Evolutionary conservation across 768 basidiomycete genomes (phyloP).

Genomic region (Tylopilus balloui): DNA sequence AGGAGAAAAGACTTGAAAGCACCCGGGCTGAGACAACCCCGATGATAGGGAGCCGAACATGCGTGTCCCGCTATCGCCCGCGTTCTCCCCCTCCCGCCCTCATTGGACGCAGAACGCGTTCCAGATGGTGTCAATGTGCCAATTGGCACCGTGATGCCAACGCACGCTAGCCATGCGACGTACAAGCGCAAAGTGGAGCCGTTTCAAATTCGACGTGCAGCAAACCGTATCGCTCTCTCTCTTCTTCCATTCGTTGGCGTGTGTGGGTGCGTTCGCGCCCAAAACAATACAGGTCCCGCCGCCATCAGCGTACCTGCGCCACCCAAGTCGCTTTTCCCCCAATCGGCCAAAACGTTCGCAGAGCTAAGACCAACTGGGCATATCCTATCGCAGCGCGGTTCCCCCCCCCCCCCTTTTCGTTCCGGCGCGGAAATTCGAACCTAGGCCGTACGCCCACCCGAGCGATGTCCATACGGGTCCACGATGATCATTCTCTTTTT

Average conservation of each 20-base stretch:
- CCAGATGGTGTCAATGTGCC: no score
- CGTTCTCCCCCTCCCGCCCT: background rate
- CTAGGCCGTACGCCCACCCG: no score
- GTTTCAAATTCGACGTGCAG: conserved; percentile 20
- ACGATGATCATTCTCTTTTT: background rate
- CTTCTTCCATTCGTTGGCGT: no score
- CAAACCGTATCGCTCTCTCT: background rate
- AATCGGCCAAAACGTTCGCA: no score
- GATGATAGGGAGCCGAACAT: conserved; percentile 14
- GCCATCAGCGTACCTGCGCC: no score
- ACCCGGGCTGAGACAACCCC: conserved; percentile 4
- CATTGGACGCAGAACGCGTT: background rate
- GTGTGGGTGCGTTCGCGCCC: background rate
- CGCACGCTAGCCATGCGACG: background rate
- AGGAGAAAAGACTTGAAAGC: background rate
- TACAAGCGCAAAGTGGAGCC: conserved; percentile 18
- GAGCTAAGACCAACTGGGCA: no score
- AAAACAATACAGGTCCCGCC: background rate
- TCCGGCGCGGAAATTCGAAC: no score
- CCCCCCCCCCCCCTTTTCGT: no score
- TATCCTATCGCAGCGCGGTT: no score
- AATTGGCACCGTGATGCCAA: no score
- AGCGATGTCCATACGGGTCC: conserved; percentile 10
- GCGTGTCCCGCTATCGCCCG: background rate
- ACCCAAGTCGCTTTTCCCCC: no score